Evolutionary conservation across 2,329 filamentous ascomycete genomes (phyloP).

Genomic region (Colletotrichum tofieldiae): DNA sequence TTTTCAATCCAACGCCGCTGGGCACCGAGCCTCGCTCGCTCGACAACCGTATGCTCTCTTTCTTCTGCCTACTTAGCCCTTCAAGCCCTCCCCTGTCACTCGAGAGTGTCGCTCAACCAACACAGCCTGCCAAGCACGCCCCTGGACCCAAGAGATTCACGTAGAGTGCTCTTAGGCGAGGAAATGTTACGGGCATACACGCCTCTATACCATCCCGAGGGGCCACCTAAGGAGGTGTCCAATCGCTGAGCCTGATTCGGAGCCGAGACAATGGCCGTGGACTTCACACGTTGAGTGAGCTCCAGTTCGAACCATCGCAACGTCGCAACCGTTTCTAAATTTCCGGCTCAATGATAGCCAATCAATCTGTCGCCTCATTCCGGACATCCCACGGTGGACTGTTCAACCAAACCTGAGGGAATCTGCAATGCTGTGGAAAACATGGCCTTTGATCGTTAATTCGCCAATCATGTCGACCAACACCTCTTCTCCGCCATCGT

Average conservation of each 20-base stretch:
- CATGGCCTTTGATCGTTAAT: background rate
- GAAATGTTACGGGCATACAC: background rate
- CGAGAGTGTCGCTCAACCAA: background rate
- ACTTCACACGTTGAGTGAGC: background rate
- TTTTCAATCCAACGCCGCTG: background rate
- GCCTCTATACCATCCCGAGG: background rate
- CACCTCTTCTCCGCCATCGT: background rate
- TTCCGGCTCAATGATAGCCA: conserved; percentile 8
- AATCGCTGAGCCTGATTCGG: background rate
- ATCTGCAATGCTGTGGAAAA: background rate
- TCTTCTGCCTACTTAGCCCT: background rate
- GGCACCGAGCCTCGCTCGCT: background rate
- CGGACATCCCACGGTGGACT: background rate
- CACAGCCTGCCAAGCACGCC: background rate
- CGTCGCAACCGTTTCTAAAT: background rate
- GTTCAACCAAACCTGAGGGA: background rate
- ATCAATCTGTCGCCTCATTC: conserved; percentile 20
- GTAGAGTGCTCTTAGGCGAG: background rate
- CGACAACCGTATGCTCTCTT: background rate
- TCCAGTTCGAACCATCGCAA: background rate
- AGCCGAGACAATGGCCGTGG: conserved; percentile 16
- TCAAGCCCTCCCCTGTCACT: background rate
- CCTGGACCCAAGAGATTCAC: background rate
- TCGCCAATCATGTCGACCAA: conserved; percentile 17
- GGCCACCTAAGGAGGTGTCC: background rate